phyloP scores from a whole-genome alignment of 192 early-diverging fungal genomes.

The Coemansia aciculifera region DNA sequence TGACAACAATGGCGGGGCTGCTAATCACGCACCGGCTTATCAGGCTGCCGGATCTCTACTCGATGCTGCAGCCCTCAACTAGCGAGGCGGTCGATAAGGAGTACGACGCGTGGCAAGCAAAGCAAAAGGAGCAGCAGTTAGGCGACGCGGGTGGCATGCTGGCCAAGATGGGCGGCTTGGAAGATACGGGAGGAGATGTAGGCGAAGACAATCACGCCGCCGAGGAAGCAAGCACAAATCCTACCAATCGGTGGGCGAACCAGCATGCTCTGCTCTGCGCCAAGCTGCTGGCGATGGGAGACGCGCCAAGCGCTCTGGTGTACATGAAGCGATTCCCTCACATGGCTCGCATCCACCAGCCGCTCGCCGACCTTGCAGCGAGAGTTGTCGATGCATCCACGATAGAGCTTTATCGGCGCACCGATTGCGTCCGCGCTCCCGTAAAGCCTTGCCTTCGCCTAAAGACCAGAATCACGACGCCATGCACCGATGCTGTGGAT shows the following conservation, averaged over 20 bases:
- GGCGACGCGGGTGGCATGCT: conserved; percentile 16
- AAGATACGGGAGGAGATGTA: conserved; percentile 20
- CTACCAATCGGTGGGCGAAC: conserved; percentile 25
- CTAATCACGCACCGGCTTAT: conserved; percentile 42
- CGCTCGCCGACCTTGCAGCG: conserved; percentile 34
- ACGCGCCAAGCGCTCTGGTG: conserved; percentile 27
- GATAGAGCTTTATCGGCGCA: conserved; percentile 22
- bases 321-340: conserved; percentile 39
- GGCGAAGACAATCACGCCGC: conserved; percentile 2
- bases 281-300: conserved; percentile 46
- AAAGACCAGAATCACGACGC: not conserved
- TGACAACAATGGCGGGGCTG: conserved; percentile 43
- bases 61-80: conserved; percentile 26
- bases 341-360: conserved; percentile 33
- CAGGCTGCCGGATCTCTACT: conserved; percentile 30
- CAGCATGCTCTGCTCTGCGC: conserved; percentile 46
- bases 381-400: conserved; percentile 37
- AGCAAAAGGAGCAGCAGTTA: conserved; percentile 27
- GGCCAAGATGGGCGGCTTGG: conserved; percentile 38
- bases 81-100: conserved; percentile 20
- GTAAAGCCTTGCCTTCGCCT: conserved; percentile 16
- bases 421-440: conserved; percentile 38
- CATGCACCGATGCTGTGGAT: not conserved
- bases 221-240: not conserved
- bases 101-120: conserved; percentile 31